Evolutionary conservation across 73 alveolate species (phyloP).

Genomic region (Breviolum minutum): DNA sequence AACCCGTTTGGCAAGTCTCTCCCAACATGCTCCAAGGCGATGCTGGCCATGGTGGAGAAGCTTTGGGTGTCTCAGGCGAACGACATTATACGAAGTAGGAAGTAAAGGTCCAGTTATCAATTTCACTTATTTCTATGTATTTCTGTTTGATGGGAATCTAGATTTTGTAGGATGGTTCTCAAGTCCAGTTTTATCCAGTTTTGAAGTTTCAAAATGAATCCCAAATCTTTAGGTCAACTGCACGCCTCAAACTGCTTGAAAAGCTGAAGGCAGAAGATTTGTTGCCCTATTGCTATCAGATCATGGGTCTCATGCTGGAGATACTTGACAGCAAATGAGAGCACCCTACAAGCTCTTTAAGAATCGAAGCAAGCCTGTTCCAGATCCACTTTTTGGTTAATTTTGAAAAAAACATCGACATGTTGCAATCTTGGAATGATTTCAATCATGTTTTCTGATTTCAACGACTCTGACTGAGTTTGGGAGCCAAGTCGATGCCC

Average conservation of each 20-base stretch:
- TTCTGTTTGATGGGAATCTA: no score
- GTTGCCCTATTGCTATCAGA: slow-evolving; percentile 82
- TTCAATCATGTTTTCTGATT: background rate
- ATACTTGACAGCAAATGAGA: background rate
- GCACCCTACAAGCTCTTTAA: background rate
- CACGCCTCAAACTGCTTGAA: background rate
- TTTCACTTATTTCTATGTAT: no score
- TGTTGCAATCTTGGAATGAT: background rate
- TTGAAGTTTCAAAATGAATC: no score
- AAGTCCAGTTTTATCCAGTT: no score
- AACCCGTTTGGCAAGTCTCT: no score
- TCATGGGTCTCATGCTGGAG: slow-evolving; percentile 79
- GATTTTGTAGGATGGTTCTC: no score
- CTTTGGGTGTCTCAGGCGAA: slow-evolving; percentile 28
- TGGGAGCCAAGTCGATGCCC: slow-evolving; percentile 36
- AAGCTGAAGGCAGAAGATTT: slow-evolving; percentile 30
- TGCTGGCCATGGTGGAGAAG: slow-evolving; percentile 32
- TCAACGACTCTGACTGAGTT: background rate
- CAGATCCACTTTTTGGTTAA: background rate
- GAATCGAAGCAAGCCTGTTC: background rate
- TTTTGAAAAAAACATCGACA: no score
- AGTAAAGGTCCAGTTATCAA: no score
- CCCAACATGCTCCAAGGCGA: background rate
- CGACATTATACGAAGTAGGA: no score
- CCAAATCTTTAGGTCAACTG: background rate